Conservation (phyloP, 441 rosid species). For the Adansonia gregorii region DNA sequence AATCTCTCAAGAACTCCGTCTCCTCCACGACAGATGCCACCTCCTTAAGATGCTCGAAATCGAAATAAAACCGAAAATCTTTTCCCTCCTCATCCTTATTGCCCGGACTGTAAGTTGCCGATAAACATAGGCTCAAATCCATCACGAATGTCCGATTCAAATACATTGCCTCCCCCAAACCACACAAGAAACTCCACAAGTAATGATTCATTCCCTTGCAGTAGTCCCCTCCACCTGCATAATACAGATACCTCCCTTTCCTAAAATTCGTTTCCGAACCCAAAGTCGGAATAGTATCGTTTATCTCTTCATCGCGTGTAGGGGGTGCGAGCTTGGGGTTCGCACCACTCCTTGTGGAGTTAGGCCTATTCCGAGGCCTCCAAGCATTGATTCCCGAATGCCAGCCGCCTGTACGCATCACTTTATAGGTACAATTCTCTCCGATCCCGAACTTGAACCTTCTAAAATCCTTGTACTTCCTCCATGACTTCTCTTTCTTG, state of each 20-base stretch:
- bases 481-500: slow-evolving; percentile 88
- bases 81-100: slow-evolving; percentile 87
- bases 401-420: slow-evolving; percentile 65
- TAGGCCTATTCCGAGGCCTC: slow-evolving; percentile 40
- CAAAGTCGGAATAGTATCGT: slow-evolving; percentile 78
- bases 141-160: slow-evolving; percentile 85
- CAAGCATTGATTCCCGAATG: slow-evolving; percentile 4
- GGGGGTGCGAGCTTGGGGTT: slow-evolving; percentile 40
- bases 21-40: slow-evolving; percentile 74
- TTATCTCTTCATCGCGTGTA: slow-evolving; percentile 71
- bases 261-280: slow-evolving; percentile 70
- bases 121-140: slow-evolving; percentile 84
- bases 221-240: slow-evolving; percentile 87
- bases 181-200: slow-evolving; percentile 96
- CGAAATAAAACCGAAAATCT: slow-evolving; percentile 87
- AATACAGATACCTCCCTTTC: slow-evolving; percentile 83
- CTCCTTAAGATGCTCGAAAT: slow-evolving; percentile 93
- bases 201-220: slow-evolving; percentile 97
- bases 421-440: slow-evolving; percentile 69
- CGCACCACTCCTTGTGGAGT: slow-evolving; percentile 38
- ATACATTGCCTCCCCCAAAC: slow-evolving; percentile 89
- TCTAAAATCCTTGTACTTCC: slow-evolving; percentile 87
- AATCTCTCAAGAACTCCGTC: slow-evolving; percentile 67
- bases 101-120: slow-evolving; percentile 61
- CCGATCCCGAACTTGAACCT: slow-evolving; percentile 72